Conservation (phyloP, 1,139 yeast species). For the Protomyces inouyei region DNA sequence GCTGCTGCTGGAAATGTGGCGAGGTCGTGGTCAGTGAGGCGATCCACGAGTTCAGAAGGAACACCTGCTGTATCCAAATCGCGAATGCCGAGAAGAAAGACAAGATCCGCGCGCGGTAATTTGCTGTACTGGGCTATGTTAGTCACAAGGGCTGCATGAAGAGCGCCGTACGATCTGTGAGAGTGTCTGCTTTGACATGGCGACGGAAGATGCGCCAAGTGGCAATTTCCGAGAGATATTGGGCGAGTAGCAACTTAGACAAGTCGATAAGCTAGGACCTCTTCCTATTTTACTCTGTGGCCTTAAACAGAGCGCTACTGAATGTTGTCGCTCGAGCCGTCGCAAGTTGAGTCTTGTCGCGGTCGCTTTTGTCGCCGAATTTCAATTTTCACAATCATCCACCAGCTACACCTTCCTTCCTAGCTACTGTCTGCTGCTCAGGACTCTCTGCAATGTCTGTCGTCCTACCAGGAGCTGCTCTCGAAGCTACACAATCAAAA, state of each 20-base stretch:
- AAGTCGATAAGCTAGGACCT: too few relatives aligned
- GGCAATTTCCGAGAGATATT: too few relatives aligned
- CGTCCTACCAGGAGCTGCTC: neutral
- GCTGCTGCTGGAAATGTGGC: slow-evolving; percentile 17
- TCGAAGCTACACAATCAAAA: neutral
- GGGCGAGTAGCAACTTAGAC: too few relatives aligned
- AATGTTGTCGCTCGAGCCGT: too few relatives aligned
- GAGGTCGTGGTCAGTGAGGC: slow-evolving; percentile 13
- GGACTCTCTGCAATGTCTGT: neutral
- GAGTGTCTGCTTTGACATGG: slow-evolving; percentile 23
- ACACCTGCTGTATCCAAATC: slow-evolving; percentile 12
- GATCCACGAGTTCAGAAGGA: slow-evolving; percentile 13
- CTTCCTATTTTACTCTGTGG: too few relatives aligned
- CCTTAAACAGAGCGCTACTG: too few relatives aligned
- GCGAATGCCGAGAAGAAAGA: slow-evolving; percentile 13
- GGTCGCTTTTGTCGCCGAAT: too few relatives aligned
- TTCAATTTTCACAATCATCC: too few relatives aligned
- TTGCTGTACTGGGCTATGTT: slow-evolving; percentile 8
- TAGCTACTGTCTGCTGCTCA: too few relatives aligned
- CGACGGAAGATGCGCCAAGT: too few relatives aligned
- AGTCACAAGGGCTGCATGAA: neutral
- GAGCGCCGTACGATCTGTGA: slow-evolving; percentile 17
- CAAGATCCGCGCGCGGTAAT: slow-evolving; percentile 19
- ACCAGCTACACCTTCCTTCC: too few relatives aligned
- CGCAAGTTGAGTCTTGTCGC: too few relatives aligned